Percentiles rank a stretch among this genome's conserved stretches.
phyloP scores from a whole-genome alignment of 371 early-diverging fungal species.

The Mucor mucedo region DNA sequence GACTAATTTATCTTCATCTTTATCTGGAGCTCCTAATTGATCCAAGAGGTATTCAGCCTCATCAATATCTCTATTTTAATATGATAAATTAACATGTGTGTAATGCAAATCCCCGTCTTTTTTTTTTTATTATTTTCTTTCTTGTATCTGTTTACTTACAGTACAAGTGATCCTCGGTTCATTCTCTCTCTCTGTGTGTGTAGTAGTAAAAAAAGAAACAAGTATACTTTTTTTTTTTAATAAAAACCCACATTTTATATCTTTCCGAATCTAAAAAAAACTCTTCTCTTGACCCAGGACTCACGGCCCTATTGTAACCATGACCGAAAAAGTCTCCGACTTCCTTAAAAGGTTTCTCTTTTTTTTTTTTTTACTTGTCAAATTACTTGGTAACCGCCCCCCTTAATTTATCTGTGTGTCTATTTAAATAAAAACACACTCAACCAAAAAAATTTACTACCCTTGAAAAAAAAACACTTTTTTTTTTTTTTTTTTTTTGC shows the following conservation, averaged over 20 bases:
- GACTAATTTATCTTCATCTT: conserved; percentile 47
- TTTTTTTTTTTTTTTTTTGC: no score
- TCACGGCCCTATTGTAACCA: no score
- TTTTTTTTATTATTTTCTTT: not conserved
- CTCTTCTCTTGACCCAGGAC: not conserved
- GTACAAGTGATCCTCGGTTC: conserved; percentile 39
- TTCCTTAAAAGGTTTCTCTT: not conserved
- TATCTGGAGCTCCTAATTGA: conserved; percentile 51
- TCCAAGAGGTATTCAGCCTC: conserved; percentile 61
- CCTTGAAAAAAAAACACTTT: no score
- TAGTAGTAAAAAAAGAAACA: no score
- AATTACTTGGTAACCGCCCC: not conserved
- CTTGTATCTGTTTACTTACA: conserved; percentile 22
- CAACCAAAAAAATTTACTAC: no score
- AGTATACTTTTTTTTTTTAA: no score
- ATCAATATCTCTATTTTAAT: conserved; percentile 48
- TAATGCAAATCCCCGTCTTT: not conserved
- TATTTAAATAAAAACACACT: no score
- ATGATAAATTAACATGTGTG: not conserved
- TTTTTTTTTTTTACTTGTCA: not conserved
- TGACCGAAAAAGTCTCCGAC: not conserved
- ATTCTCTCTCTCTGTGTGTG: conserved; percentile 2
- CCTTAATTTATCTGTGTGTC: not conserved
- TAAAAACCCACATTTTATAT: not conserved
- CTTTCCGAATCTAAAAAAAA: not conserved